Evolutionary conservation across 2,329 filamentous ascomycete species (phyloP).

Genomic region (Xylogone sp.): DNA sequence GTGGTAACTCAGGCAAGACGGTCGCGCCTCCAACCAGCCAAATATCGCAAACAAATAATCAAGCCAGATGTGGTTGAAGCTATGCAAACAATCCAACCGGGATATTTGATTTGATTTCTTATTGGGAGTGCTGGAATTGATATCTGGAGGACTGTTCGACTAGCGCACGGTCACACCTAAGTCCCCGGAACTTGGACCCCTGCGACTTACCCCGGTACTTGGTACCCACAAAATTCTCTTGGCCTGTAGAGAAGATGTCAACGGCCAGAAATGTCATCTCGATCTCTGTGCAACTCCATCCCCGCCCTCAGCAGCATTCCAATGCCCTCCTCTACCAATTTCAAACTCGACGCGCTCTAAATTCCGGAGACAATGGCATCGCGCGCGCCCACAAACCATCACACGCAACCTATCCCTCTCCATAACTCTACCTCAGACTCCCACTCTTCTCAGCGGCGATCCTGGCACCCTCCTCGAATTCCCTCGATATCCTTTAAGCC

Average conservation of each 20-base stretch:
- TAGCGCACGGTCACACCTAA: too few relatives aligned
- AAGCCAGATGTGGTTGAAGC: too few relatives aligned
- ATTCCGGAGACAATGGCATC: neutral
- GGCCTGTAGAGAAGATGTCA: neutral
- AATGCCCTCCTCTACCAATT: neutral
- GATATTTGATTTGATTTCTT: too few relatives aligned
- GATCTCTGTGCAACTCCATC: neutral
- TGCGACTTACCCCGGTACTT: neutral
- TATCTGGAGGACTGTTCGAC: too few relatives aligned
- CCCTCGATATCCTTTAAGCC: neutral
- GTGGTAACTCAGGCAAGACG: too few relatives aligned
- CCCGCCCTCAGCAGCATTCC: neutral
- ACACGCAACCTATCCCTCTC: neutral
- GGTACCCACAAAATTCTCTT: neutral
- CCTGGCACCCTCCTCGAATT: neutral
- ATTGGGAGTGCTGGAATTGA: too few relatives aligned
- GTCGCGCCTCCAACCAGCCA: too few relatives aligned
- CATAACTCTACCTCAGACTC: neutral
- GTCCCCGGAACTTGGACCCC: too few relatives aligned
- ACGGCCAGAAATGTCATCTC: neutral
- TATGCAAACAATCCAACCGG: too few relatives aligned
- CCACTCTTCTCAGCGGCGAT: neutral
- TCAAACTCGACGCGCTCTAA: neutral
- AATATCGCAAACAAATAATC: too few relatives aligned
- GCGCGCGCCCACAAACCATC: neutral